phyloP scores from a whole-genome alignment of 257 asterid genomes.

The Petrea volubilis region DNA sequence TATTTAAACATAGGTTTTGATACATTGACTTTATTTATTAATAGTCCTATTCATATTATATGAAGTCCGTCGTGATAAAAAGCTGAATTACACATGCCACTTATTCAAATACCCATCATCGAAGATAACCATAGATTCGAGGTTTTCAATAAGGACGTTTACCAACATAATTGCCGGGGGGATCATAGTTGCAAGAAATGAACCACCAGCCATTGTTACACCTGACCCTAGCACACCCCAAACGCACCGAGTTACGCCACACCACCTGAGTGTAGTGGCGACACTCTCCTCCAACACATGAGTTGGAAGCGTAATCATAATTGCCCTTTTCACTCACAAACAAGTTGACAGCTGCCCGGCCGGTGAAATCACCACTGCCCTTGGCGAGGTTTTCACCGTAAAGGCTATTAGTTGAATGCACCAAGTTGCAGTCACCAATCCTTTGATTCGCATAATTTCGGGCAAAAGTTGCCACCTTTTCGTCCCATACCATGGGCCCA shows the following conservation, averaged over 20 bases:
- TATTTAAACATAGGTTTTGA: no score
- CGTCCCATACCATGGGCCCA: constrained; percentile 47
- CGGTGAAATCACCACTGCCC: constrained; percentile 31
- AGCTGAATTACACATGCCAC: not conserved
- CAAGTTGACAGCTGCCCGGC: constrained; percentile 26
- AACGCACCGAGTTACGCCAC: constrained; percentile 39
- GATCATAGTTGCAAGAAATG: constrained; percentile 49
- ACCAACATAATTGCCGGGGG: constrained; percentile 39
- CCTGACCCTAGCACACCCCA: constrained; percentile 41
- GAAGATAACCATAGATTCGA: no score
- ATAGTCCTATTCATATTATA: no score
- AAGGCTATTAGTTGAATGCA: constrained; percentile 35
- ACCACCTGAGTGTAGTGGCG: constrained; percentile 56
- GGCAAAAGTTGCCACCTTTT: constrained; percentile 40
- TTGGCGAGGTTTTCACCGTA: constrained; percentile 51
- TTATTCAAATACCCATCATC: no score
- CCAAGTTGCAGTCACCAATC: constrained; percentile 40
- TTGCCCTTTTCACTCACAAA: constrained; percentile 40
- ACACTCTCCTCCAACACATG: constrained; percentile 32
- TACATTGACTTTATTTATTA: no score
- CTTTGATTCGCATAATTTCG: constrained; percentile 38
- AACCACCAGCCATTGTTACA: constrained; percentile 39
- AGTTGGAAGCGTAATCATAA: constrained; percentile 34
- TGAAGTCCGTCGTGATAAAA: no score
- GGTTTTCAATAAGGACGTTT: constrained; percentile 44